Conservation (phyloP, 331 rosid genomes). For the Telfairia occidentalis region DNA sequence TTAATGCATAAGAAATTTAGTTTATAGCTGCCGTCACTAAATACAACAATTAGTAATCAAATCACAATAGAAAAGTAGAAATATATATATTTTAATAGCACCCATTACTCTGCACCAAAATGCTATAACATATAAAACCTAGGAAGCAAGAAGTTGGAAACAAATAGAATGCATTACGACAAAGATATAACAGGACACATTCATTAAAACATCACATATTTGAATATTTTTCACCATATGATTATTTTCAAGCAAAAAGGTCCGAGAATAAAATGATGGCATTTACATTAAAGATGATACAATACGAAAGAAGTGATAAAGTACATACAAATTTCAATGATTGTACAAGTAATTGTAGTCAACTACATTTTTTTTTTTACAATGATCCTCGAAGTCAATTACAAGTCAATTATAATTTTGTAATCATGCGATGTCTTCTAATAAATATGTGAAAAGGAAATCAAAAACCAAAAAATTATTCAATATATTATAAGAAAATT, state of each 20-base stretch:
- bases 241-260: background rate
- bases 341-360: too few species aligned
- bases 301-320: background rate
- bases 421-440: background rate
- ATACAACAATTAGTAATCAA: background rate
- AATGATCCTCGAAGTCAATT: too few species aligned
- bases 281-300: background rate
- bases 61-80: background rate
- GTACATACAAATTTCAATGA: background rate
- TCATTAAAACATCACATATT: background rate
- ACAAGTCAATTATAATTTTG: background rate
- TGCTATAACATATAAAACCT: background rate
- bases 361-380: too few species aligned
- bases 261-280: background rate
- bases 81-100: background rate
- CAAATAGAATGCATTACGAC: background rate
- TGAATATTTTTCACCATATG: background rate
- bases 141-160: background rate
- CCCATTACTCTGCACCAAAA: background rate
- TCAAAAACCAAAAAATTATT: background rate
- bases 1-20: background rate
- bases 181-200: background rate
- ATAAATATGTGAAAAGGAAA: background rate
- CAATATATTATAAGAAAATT: background rate
- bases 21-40: background rate